Evolutionary conservation across 192 early-diverging fungal genomes (phyloP).

Genomic region (Linnemannia hyalina): DNA sequence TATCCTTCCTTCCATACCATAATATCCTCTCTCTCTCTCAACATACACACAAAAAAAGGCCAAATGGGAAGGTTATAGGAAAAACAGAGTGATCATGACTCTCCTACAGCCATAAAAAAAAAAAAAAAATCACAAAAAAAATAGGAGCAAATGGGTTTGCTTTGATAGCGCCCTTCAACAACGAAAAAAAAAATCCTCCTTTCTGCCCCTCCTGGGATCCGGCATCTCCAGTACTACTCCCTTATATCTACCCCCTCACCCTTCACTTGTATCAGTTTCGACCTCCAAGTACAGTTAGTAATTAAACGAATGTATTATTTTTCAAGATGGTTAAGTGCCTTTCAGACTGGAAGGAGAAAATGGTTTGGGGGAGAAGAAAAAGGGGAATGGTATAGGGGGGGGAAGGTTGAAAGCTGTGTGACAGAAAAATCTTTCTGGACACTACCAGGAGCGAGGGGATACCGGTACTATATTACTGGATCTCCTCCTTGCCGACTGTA

Average conservation of each 20-base stretch:
- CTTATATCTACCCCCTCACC: neutral
- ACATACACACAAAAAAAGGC: neutral
- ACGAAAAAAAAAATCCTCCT: neutral
- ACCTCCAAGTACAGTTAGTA: neutral
- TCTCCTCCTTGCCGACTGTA: conserved; percentile 7
- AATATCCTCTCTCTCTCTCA: neutral
- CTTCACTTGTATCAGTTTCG: neutral
- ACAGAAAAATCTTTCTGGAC: neutral
- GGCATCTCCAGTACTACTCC: conserved; percentile 4
- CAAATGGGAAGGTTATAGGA: neutral
- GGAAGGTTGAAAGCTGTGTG: neutral
- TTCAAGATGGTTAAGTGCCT: neutral
- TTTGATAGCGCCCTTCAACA: conserved; percentile 16
- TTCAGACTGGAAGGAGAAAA: neutral
- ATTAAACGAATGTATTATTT: neutral
- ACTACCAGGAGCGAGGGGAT: neutral
- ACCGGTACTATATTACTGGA: neutral
- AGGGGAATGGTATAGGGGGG: neutral
- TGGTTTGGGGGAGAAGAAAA: neutral
- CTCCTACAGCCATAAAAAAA: neutral
- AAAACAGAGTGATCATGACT: neutral
- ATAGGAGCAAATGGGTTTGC: neutral
- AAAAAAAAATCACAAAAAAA: neutral
- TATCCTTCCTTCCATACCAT: neutral
- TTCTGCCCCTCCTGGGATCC: neutral